A percentile compares a stretch with the other conserved stretches of the same genome.
Conservation (phyloP, 441 rosid species). For the Mallotus japonicus region DNA sequence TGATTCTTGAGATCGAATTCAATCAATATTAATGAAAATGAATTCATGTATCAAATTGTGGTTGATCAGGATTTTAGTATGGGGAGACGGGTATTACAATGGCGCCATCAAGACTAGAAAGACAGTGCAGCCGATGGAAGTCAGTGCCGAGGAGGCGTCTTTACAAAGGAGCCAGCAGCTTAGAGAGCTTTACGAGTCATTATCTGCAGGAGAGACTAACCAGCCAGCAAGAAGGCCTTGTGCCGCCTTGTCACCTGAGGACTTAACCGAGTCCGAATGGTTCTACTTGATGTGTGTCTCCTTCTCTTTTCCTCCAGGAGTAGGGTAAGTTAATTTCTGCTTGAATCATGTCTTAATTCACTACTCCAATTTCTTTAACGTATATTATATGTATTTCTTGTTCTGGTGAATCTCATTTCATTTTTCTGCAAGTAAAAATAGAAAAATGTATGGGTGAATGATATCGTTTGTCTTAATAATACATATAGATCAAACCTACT, state of each 20-base stretch:
- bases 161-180: slow-evolving; percentile 92
- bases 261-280: slow-evolving; percentile 97
- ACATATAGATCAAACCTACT: background rate
- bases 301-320: slow-evolving; percentile 74
- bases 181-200: slow-evolving; percentile 80
- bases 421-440: slow-evolving; percentile 22
- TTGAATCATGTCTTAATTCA: background rate
- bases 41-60: too few relatives aligned
- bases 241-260: slow-evolving; percentile 91
- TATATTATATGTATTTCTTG: slow-evolving; percentile 20
- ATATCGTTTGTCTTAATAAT: slow-evolving; percentile 26
- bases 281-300: slow-evolving; percentile 96
- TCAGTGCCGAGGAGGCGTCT: slow-evolving; percentile 81
- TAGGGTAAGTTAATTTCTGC: slow-evolving; percentile 51
- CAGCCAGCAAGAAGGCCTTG: slow-evolving; percentile 66
- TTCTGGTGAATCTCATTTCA: slow-evolving; percentile 23
- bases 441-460: slow-evolving; percentile 23
- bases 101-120: slow-evolving; percentile 96
- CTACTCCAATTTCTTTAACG: slow-evolving; percentile 14
- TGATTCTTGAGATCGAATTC: too few relatives aligned
- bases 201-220: slow-evolving; percentile 70
- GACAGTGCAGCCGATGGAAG: slow-evolving; percentile 91
- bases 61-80: slow-evolving; percentile 62
- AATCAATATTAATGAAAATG: too few relatives aligned
- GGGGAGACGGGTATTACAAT: slow-evolving; percentile 95